Evolutionary conservation across 768 basidiomycete genomes (phyloP).

Genomic region (Boletus tomentosulus): DNA sequence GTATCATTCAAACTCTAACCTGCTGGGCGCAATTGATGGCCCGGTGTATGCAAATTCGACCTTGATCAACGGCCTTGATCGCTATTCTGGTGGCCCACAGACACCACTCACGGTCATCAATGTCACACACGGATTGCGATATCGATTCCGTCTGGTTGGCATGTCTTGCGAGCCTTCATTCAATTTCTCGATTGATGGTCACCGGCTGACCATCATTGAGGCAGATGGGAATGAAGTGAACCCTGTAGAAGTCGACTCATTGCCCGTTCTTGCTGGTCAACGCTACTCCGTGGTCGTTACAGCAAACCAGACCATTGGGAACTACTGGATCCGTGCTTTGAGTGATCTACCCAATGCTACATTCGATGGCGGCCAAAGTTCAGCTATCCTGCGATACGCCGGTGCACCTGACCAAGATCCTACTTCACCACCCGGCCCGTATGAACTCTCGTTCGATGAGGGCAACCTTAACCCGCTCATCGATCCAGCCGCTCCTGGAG

Average conservation of each 20-base stretch:
- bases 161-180: slow-evolving; percentile 46
- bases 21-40: slow-evolving; percentile 4
- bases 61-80: slow-evolving; percentile 51
- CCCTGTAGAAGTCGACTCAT: slow-evolving; percentile 42
- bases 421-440: slow-evolving; percentile 26
- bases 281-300: slow-evolving; percentile 45
- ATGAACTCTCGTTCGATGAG: slow-evolving; percentile 35
- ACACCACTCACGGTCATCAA: slow-evolving; percentile 41
- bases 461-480: not conserved
- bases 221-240: slow-evolving; percentile 42
- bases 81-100: slow-evolving; percentile 39
- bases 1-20: slow-evolving; percentile 34
- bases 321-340: slow-evolving; percentile 54
- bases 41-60: slow-evolving; percentile 34
- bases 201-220: slow-evolving; percentile 50
- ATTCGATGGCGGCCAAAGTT: slow-evolving; percentile 39
- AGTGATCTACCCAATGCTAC: slow-evolving; percentile 21
- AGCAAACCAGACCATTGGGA: slow-evolving; percentile 43
- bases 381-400: slow-evolving; percentile 49
- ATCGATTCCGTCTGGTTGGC: slow-evolving; percentile 51
- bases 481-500: not conserved
- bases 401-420: slow-evolving; percentile 46
- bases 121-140: slow-evolving; percentile 39
- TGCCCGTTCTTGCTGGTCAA: slow-evolving; percentile 34
- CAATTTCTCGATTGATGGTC: slow-evolving; percentile 44